These are phyloP conservation scores for Mycena galopus DNA, from an alignment of 768 basidiomycete species.

Conservation along the genomic window DNA sequence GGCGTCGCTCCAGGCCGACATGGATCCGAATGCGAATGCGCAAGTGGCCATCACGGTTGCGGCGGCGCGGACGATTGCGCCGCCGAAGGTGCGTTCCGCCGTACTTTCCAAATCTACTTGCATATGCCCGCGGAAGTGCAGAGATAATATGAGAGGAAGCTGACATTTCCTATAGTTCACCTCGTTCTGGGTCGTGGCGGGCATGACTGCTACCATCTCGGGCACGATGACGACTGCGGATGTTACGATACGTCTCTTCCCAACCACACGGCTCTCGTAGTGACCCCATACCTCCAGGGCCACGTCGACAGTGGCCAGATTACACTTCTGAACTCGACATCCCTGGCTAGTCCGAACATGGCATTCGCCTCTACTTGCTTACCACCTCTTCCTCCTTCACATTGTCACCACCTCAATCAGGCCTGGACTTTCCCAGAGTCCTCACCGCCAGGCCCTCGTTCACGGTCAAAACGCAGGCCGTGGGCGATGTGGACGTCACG, in stretches of 20 bases:
- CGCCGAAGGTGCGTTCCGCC: conserved; percentile 34
- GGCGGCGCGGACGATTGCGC: conserved; percentile 45
- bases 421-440: conserved; percentile 63
- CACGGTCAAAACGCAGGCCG: conserved; percentile 20
- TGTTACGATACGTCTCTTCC: no score
- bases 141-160: no score
- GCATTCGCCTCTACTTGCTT: no score
- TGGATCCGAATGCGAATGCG: no score
- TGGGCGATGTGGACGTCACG: conserved; percentile 25
- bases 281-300: no score
- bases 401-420: no score
- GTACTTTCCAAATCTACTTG: no score
- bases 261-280: no score
- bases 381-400: not conserved
- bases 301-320: conserved; percentile 58
- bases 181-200: conserved; percentile 39
- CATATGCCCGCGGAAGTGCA: no score
- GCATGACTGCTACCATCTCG: conserved; percentile 52
- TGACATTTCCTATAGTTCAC: not conserved
- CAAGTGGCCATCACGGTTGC: no score
- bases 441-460: conserved; percentile 52
- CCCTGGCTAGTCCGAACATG: conserved; percentile 47
- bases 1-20: no score
- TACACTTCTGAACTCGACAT: conserved; percentile 60
- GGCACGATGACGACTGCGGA: conserved; percentile 53